These are phyloP conservation scores for Suillus spraguei DNA, from an alignment of 768 basidiomycete genomes.

Conservation along the genomic window DNA sequence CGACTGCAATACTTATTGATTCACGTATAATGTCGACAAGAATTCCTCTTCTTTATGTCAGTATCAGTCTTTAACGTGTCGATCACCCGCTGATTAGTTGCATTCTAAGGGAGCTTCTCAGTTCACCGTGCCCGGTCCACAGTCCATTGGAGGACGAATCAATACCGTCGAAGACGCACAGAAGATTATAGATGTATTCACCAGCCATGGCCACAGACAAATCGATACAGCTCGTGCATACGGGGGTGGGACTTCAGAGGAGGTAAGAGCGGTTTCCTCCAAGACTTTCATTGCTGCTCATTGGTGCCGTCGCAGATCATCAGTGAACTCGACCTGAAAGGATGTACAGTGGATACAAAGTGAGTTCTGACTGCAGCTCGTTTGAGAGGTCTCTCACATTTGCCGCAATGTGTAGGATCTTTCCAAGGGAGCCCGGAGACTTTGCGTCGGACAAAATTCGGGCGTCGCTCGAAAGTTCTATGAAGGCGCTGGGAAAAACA, in stretches of 20 bases:
- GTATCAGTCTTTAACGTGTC: background rate
- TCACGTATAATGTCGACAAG: background rate
- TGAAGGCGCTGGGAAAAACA: constrained; percentile 15
- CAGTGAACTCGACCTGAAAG: constrained; percentile 18
- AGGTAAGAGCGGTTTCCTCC: constrained; percentile 8
- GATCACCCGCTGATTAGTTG: background rate
- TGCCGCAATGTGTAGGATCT: constrained; percentile 11
- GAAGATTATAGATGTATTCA: constrained; percentile 21
- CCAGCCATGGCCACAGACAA: constrained; percentile 17
- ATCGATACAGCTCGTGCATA: constrained; percentile 19
- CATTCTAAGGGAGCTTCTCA: constrained; percentile 19
- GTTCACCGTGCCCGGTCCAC: constrained; percentile 17
- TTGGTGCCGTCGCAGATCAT: constrained; percentile 13
- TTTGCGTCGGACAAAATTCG: constrained; percentile 14
- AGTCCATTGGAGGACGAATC: constrained; percentile 14
- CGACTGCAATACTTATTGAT: background rate
- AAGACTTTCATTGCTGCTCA: background rate
- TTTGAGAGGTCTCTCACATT: background rate
- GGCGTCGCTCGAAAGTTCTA: constrained; percentile 18
- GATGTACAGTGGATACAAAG: constrained; percentile 25
- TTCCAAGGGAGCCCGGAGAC: constrained; percentile 10
- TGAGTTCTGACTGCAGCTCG: constrained; percentile 1
- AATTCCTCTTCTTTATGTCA: constrained; percentile 6
- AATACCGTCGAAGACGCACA: constrained; percentile 21
- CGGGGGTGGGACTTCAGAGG: constrained; percentile 20